phyloP scores from a whole-genome alignment of 2,329 filamentous ascomycete genomes.

The Xylaria sp. region DNA sequence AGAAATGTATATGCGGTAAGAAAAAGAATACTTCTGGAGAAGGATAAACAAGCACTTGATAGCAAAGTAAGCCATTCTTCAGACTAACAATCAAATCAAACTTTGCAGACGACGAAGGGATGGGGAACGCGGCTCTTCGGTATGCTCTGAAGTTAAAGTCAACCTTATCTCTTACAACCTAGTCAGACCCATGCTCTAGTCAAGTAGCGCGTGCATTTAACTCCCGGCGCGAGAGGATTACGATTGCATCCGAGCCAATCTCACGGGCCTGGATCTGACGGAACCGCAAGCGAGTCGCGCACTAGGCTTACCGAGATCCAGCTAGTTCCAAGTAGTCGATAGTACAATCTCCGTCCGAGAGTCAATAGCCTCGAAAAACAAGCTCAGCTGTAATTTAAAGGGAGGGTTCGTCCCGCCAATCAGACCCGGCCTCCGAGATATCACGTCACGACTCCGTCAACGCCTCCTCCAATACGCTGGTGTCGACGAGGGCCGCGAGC shows the following conservation, averaged over 20 bases:
- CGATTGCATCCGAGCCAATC: conserved; percentile 10
- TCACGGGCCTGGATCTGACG: conserved; percentile 10
- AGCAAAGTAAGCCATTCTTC: neutral
- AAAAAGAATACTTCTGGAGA: neutral
- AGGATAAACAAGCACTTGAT: neutral
- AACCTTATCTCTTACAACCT: conserved; percentile 1
- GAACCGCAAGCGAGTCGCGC: conserved; percentile 10
- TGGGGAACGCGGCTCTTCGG: conserved; percentile 2
- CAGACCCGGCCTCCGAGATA: conserved; percentile 7
- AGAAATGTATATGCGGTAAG: neutral
- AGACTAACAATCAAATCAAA: neutral
- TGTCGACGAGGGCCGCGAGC: conserved; percentile 30
- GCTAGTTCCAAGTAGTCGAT: conserved; percentile 6
- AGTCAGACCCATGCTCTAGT: neutral
- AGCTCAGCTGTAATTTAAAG: conserved; percentile 30
- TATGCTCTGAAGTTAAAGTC: neutral
- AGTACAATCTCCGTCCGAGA: neutral
- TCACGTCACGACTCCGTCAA: conserved; percentile 7
- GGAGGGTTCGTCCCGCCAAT: conserved; percentile 19
- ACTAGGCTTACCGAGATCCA: conserved; percentile 11
- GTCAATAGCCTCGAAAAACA: neutral
- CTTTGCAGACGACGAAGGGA: neutral
- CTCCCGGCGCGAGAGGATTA: neutral
- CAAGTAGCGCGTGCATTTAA: conserved; percentile 1
- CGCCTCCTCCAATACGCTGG: conserved; percentile 15